These are phyloP conservation scores for Phaeodactylum tricornutum DNA, from an alignment of 108 stramenopile genomes.

Conservation along the genomic window DNA sequence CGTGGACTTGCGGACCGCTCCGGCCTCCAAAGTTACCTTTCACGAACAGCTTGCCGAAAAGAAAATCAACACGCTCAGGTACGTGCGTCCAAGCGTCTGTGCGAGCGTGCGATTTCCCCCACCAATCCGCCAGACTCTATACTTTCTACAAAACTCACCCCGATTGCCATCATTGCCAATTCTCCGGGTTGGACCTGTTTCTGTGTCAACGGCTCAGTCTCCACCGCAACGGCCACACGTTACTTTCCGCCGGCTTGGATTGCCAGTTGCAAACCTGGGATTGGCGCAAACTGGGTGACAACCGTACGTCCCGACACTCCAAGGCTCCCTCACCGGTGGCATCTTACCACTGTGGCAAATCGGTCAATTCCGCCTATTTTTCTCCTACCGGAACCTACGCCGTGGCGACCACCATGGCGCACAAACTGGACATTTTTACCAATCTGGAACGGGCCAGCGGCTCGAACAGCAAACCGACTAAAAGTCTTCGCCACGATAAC, in stretches of 20 bases:
- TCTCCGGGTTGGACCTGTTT: no score
- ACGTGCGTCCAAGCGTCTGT: no score
- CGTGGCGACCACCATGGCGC: conserved; percentile 48
- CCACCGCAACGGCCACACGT: conserved; percentile 59
- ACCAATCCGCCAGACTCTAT: no score
- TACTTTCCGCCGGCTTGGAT: conserved; percentile 58
- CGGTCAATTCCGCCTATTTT: conserved; percentile 75
- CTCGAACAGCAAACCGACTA: conserved; percentile 22
- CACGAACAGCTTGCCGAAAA: conserved; percentile 48
- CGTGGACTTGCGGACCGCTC: conserved; percentile 40
- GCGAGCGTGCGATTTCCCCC: no score
- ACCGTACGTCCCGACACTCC: not conserved
- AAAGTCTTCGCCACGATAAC: conserved; percentile 68
- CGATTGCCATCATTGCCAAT: no score
- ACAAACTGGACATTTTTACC: conserved; percentile 52
- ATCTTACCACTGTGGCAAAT: conserved; percentile 31
- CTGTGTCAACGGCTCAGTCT: no score
- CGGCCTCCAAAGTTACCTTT: conserved; percentile 40
- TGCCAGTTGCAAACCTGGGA: conserved; percentile 62
- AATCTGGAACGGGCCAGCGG: conserved; percentile 36
- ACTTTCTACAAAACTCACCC: no score
- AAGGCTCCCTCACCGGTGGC: conserved; percentile 17
- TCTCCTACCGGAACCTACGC: conserved; percentile 53
- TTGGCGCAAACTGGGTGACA: conserved; percentile 39
- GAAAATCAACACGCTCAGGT: conserved; percentile 81